These are phyloP conservation scores for Aspergillus steynii DNA, from an alignment of 495 filamentous ascomycete genomes.

Conservation along the genomic window DNA sequence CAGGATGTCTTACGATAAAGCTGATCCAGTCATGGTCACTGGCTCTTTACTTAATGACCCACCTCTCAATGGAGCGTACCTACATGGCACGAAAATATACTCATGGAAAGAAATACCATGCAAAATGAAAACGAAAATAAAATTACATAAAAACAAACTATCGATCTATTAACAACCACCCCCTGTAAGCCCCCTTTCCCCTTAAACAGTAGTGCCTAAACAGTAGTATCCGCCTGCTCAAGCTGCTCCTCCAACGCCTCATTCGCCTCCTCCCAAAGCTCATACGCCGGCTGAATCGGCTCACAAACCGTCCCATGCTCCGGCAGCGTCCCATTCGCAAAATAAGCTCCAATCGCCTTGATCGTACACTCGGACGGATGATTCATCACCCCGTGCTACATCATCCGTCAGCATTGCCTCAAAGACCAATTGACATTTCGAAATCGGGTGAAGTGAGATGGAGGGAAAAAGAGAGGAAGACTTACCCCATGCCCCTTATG, in stretches of 20 bases:
- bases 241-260: background rate
- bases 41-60: no score
- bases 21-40: no score
- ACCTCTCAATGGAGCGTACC: no score
- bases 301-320: slow-evolving; percentile 2
- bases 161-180: no score
- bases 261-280: background rate
- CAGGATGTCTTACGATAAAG: no score
- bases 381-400: slow-evolving; percentile 1
- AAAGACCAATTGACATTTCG: background rate
- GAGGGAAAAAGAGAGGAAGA: background rate
- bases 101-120: no score
- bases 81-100: no score
- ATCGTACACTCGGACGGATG: background rate
- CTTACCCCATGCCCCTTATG: slow-evolving; percentile 9
- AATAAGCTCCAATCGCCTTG: background rate
- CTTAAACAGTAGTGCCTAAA: background rate
- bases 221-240: background rate
- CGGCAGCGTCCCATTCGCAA: background rate
- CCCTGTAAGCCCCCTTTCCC: no score
- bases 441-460: no score
- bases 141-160: no score
- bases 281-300: background rate
- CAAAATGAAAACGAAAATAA: no score
- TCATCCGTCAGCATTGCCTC: background rate